Evolutionary conservation across 78 protist species (phyloP).

Genomic region (Cyanophora paradoxa): DNA sequence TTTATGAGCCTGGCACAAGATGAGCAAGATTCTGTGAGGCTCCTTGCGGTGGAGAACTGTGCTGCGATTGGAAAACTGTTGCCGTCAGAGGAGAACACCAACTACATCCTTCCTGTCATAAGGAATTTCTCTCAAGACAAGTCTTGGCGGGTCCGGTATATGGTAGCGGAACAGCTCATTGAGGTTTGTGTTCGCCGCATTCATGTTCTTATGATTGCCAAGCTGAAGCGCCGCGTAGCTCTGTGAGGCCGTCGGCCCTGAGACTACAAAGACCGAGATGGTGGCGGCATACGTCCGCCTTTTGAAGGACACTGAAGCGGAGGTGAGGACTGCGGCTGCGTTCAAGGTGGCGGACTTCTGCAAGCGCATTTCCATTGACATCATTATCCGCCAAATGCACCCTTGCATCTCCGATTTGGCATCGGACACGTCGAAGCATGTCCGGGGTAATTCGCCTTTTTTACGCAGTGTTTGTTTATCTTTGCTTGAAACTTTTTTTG

Average conservation of each 20-base stretch:
- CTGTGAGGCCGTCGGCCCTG: slow-evolving; percentile 43
- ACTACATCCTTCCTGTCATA: slow-evolving; percentile 45
- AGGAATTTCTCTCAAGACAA: slow-evolving; percentile 56
- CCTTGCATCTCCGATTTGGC: slow-evolving; percentile 65
- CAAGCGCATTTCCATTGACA: not conserved
- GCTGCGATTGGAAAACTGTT: slow-evolving; percentile 58
- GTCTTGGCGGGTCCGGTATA: slow-evolving; percentile 94
- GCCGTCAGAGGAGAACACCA: slow-evolving; percentile 48
- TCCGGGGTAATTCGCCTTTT: slow-evolving; percentile 41
- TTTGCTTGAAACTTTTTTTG: not conserved
- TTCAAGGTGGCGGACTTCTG: slow-evolving; percentile 40
- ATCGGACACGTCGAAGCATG: slow-evolving; percentile 82
- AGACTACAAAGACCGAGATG: slow-evolving; percentile 59
- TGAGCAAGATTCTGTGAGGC: slow-evolving; percentile 93
- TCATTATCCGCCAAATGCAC: slow-evolving; percentile 20
- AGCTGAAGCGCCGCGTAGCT: slow-evolving; percentile 1
- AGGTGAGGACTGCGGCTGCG: slow-evolving; percentile 93
- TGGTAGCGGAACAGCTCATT: slow-evolving; percentile 79
- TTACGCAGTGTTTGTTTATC: not conserved
- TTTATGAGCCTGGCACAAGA: slow-evolving; percentile 66
- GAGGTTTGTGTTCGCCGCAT: not conserved
- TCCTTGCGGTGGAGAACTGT: slow-evolving; percentile 81
- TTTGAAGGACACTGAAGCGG: slow-evolving; percentile 90
- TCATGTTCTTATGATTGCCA: not conserved
- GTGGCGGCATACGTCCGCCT: slow-evolving; percentile 47